Percentiles rank a stretch among this genome's conserved stretches.
Evolutionary conservation across 148 eudicot genomes (phyloP).

Genomic region (Persicaria maculosa): DNA sequence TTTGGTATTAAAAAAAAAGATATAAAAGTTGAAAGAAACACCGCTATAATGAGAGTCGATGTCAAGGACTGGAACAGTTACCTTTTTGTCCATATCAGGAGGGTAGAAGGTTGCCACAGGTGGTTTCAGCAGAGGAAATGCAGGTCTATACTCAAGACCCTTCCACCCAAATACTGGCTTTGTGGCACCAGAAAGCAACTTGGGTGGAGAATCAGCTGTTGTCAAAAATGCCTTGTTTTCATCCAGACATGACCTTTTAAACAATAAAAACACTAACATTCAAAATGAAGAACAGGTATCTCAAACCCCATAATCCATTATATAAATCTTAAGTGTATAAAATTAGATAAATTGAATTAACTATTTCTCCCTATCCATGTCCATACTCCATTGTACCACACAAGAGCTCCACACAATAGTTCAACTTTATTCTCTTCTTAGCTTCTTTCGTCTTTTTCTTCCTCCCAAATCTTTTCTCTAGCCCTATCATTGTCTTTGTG

Average conservation of each 20-base stretch:
- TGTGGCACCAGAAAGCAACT: slow-evolving; percentile 58
- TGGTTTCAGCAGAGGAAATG: slow-evolving; percentile 71
- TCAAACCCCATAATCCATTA: background rate
- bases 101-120: slow-evolving; percentile 90
- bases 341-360: background rate
- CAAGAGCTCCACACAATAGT: background rate
- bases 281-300: background rate
- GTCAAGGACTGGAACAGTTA: slow-evolving; percentile 19
- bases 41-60: background rate
- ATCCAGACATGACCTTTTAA: slow-evolving; percentile 75
- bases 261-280: background rate
- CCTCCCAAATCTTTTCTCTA: background rate
- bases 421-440: background rate
- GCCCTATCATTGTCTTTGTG: background rate
- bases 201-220: slow-evolving; percentile 79
- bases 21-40: background rate
- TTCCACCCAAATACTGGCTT: slow-evolving; percentile 71
- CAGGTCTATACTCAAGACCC: slow-evolving; percentile 76
- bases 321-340: background rate
- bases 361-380: background rate
- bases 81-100: slow-evolving; percentile 91
- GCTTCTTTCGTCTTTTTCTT: background rate
- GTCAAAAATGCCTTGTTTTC: slow-evolving; percentile 73
- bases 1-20: background rate
- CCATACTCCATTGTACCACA: background rate